These are phyloP conservation scores for Taphrina confusa DNA, from an alignment of 1,139 yeast species.

Conservation along the genomic window DNA sequence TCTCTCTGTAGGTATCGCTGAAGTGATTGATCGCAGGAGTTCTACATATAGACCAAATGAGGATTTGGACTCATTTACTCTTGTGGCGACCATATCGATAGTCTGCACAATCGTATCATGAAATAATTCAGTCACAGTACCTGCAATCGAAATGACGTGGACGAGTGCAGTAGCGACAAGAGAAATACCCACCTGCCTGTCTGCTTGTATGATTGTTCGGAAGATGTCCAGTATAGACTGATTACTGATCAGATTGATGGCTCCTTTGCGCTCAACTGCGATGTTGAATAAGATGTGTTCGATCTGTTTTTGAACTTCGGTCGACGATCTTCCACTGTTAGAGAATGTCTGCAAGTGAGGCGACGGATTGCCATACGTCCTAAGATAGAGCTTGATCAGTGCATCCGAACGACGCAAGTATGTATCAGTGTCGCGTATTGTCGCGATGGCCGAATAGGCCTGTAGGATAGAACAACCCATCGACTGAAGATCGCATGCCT, in stretches of 20 bases:
- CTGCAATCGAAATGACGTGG: background rate
- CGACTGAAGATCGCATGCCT: constrained; percentile 5
- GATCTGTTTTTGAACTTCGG: no score
- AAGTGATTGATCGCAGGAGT: background rate
- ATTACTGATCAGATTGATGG: constrained; percentile 4
- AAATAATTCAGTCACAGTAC: background rate
- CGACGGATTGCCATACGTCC: background rate
- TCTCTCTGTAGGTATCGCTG: background rate
- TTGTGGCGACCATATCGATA: background rate
- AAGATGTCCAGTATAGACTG: background rate
- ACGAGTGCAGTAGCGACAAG: background rate
- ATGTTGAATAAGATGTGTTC: background rate
- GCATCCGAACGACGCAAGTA: constrained; percentile 9
- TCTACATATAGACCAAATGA: background rate
- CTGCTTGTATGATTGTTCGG: background rate
- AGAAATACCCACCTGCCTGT: background rate
- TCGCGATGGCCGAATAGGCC: constrained; percentile 4
- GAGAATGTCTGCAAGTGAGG: no score
- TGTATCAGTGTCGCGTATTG: background rate
- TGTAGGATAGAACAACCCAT: constrained; percentile 18
- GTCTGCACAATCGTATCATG: background rate
- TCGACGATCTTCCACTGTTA: no score
- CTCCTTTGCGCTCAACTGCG: background rate
- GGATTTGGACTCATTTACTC: background rate
- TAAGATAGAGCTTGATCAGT: constrained; percentile 3